Percentiles rank a stretch among this genome's conserved stretches.
Evolutionary conservation across 805 yeast species (phyloP).

Genomic region (Nakazawaea ernobii): DNA sequence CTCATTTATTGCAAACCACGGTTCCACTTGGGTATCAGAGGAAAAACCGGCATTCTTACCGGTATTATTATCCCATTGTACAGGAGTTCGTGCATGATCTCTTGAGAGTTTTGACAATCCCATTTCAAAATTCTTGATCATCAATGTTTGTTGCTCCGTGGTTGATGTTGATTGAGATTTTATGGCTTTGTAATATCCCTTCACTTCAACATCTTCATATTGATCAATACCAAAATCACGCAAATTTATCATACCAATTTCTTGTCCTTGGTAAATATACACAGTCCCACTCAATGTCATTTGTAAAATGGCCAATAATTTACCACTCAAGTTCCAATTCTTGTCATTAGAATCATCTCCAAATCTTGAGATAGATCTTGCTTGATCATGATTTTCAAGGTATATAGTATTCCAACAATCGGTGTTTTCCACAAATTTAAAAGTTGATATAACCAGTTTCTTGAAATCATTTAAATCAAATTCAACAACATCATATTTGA

Average conservation of each 20-base stretch:
- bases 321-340: slow-evolving; percentile 34
- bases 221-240: slow-evolving; percentile 40
- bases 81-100: slow-evolving; percentile 52
- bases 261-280: slow-evolving; percentile 58
- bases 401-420: slow-evolving; percentile 56
- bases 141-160: slow-evolving; percentile 23
- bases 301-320: slow-evolving; percentile 41
- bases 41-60: slow-evolving; percentile 42
- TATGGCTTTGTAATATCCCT: slow-evolving; percentile 31
- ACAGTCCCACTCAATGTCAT: slow-evolving; percentile 47
- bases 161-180: no score
- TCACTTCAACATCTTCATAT: slow-evolving; percentile 44
- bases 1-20: slow-evolving; percentile 51
- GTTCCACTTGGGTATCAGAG: slow-evolving; percentile 30
- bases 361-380: slow-evolving; percentile 47
- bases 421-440: slow-evolving; percentile 36
- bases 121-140: slow-evolving; percentile 25
- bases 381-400: slow-evolving; percentile 56
- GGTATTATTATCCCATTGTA: slow-evolving; percentile 50
- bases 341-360: slow-evolving; percentile 34
- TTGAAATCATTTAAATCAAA: slow-evolving; percentile 35
- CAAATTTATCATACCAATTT: slow-evolving; percentile 49
- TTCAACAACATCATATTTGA: slow-evolving; percentile 29
- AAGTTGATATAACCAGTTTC: slow-evolving; percentile 28
- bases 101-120: slow-evolving; percentile 35